Conservation (phyloP, 176 grass and related monocot species). For the Cenchrus purpureus region DNA sequence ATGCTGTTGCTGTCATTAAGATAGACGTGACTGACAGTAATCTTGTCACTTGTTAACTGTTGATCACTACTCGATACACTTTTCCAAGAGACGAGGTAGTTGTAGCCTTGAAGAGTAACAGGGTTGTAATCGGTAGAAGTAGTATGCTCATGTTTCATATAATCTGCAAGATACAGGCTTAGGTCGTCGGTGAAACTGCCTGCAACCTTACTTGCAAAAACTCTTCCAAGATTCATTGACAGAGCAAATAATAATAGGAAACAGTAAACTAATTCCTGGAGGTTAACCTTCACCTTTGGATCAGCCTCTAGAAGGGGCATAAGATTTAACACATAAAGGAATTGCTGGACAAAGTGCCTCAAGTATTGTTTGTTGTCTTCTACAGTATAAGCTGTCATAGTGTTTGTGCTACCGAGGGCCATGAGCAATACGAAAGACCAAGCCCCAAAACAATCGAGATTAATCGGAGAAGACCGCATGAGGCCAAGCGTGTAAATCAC, state of each 20-base stretch:
- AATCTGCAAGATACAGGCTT: neutral
- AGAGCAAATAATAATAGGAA: neutral
- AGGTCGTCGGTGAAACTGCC: constrained; percentile 5
- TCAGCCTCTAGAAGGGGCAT: too few relatives aligned
- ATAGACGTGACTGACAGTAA: constrained; percentile 3
- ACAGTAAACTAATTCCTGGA: neutral
- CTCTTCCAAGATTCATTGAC: constrained; percentile 2
- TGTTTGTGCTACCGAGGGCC: constrained; percentile 13
- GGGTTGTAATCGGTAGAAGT: neutral
- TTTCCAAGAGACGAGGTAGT: constrained; percentile 13
- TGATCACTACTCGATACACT: neutral
- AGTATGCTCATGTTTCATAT: neutral
- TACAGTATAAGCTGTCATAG: neutral
- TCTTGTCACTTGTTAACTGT: neutral
- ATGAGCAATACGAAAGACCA: neutral
- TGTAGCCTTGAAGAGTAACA: constrained; percentile 2
- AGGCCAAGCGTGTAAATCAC: constrained; percentile 9
- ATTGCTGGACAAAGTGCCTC: constrained; percentile 12
- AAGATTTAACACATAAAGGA: neutral
- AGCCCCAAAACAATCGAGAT: neutral
- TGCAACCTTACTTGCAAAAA: constrained; percentile 12
- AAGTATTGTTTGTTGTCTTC: constrained; percentile 12
- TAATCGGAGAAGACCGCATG: neutral
- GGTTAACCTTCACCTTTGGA: too few relatives aligned
- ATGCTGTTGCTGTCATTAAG: neutral